Base-by-base conservation (phyloP, 1,284 basidiomycete genomes). In the Flammula alnicola region DNA sequence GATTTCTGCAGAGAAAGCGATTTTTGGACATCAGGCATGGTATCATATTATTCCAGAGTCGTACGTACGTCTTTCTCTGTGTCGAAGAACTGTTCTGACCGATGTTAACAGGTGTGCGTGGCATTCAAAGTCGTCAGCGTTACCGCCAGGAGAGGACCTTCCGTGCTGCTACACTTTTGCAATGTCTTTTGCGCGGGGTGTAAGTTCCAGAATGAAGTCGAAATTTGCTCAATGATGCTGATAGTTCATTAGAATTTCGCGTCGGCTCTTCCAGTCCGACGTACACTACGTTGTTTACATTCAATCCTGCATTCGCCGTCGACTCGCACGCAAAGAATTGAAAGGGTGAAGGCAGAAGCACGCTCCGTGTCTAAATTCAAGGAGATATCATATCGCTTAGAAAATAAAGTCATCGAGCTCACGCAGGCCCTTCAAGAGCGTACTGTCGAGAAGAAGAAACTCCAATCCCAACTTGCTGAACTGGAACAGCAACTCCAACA, bases 371-470 rank as follows among this genome's bases (percentile, higher is more conserved):
- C 91, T 59, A 98, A 97, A 69, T 97, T 97, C 83, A 98, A 99
- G 74, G 97, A 99, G 74, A 98, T 98, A 58, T 98, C 97, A 0
- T 99, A 98, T 69, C 87, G 86, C 61, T 80, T 99, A 53, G 97
- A 99, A 76, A 99, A 99, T 81, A 99, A 99, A 75, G 97, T 99
- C 40, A 93, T 99, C 52, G 96, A 99, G 68, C 88, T 99, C 60
- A 99, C 97, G 0, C 97, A 99, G 68, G 86, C 77, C n/a, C 79
- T 99, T 12, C 97, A 99, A 70, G 89, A 83, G 65, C 86, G 96
- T 32, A 95, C 88, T 7, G 83, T 84, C 56, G 96, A 99, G 75
- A 96, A 93, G 77, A 96, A 94, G 72, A 87, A 87, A 53, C 76
- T 99, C 31, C 86, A 90, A 57, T 73, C 72, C 23, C 86, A 87